Evolutionary conservation across 129 eudicot genomes (phyloP), one percentile per base, ranked within the genome.

Genomic region (Chrysanthemum makinoi): DNA sequence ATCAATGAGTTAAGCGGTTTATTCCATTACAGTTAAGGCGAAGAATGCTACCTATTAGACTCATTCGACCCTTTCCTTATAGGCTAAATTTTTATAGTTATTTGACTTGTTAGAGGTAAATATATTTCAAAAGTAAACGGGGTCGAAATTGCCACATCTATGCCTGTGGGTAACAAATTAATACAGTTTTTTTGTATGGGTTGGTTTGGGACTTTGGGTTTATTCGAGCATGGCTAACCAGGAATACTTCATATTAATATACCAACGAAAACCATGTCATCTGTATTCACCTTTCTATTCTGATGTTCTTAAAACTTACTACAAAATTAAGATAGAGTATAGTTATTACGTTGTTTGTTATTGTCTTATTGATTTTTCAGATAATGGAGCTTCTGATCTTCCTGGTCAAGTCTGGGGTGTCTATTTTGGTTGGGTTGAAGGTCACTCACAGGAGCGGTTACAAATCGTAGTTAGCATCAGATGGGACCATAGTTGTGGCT

Each of bases 391-490:
- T 15, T 82, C 74, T 47, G 65, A 62, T 78, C 80, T 89, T 66
- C 90, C 93, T 43, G 83, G 75, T 80, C 96, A 89, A 86, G 81
- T 82, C 28, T 82, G 75, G 78, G 90, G 96, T 75, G 39, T 84
- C 39, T 84, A 80, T 75, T 82, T 89, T 70, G 96, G 96, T 5
- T 89, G 96, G 96, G 90, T 80, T 46, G 81, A 78, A 80, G 48
- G 62, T 57, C 80, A 77, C 49, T 78, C 75, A 5, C 70, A 66
- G 13, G 63, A 80, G 65, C 72, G 76, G 35, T 39, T 33, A 8
- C 86, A 89, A 80, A 71, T 85, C 73, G 86, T 89, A 66, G 72
- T 80, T 43, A 76, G 91, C 87, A 75, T 83, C 70, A 83, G 72
- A 20, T 81, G 87, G 96, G 80, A 85, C 30, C 14, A 39, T 47